phyloP scores from a whole-genome alignment of 805 yeast species.

The Hanseniaspora meyeri region DNA sequence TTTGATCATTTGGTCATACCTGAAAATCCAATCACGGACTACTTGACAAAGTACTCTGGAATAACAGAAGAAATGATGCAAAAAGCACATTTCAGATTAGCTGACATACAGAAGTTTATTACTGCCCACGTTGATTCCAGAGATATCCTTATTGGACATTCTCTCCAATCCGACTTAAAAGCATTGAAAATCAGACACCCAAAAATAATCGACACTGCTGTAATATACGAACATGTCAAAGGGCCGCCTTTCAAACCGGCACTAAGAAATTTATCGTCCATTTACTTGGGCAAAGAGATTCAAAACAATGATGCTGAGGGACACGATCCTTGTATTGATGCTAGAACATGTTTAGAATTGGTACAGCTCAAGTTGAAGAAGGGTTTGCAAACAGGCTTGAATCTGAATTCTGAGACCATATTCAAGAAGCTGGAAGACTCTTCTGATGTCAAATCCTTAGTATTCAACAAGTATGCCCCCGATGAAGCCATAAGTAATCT shows the following conservation, averaged over 20 bases:
- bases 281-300: slow-evolving; percentile 43
- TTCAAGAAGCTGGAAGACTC: slow-evolving; percentile 30
- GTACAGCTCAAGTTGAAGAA: slow-evolving; percentile 55
- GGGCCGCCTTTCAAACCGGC: slow-evolving; percentile 78
- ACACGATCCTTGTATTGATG: slow-evolving; percentile 82
- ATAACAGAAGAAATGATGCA: slow-evolving; percentile 58
- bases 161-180: slow-evolving; percentile 68
- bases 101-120: slow-evolving; percentile 55
- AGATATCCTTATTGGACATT: slow-evolving; percentile 79
- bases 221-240: slow-evolving; percentile 62
- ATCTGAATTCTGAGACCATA: slow-evolving; percentile 32
- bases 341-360: slow-evolving; percentile 65
- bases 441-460: slow-evolving; percentile 22
- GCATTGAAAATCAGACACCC: slow-evolving; percentile 65
- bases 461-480: slow-evolving; percentile 29
- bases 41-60: slow-evolving; percentile 75
- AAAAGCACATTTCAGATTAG: slow-evolving; percentile 49
- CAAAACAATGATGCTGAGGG: slow-evolving; percentile 55
- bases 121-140: slow-evolving; percentile 36
- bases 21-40: slow-evolving; percentile 57
- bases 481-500: slow-evolving; percentile 20
- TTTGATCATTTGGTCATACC: slow-evolving; percentile 75
- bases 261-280: slow-evolving; percentile 53
- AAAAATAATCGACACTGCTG: slow-evolving; percentile 65
- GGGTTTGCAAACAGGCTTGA: slow-evolving; percentile 55